phyloP scores from a whole-genome alignment of 768 basidiomycete species.

The Tricholoma matsutake region DNA sequence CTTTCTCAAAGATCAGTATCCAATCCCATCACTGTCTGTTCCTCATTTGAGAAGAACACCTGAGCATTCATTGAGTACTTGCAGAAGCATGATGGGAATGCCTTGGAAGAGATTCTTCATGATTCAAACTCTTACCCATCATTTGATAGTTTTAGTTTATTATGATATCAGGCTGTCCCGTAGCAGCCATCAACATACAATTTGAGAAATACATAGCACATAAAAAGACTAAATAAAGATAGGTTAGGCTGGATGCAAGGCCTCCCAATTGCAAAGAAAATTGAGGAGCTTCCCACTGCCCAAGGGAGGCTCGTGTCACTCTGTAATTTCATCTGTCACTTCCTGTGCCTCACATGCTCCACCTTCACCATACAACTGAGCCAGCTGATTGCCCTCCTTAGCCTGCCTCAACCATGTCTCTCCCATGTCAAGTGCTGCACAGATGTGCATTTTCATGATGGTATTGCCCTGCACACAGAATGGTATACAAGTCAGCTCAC shows the following conservation, averaged over 20 bases:
- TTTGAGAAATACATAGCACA: conserved; percentile 1
- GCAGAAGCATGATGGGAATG: conserved; percentile 9
- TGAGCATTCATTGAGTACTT: conserved; percentile 11
- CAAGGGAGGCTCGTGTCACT: neutral
- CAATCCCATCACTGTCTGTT: conserved; percentile 10
- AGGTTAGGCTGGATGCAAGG: neutral
- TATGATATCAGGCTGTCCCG: neutral
- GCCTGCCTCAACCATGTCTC: neutral
- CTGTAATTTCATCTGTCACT: neutral
- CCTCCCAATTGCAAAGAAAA: conserved; percentile 4
- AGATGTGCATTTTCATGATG: neutral
- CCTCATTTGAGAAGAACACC: conserved; percentile 9
- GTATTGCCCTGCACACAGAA: neutral
- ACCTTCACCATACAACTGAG: neutral
- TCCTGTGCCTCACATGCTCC: neutral
- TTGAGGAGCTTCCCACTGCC: conserved; percentile 1
- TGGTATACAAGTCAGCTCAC: no score
- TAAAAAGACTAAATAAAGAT: neutral
- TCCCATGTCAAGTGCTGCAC: neutral
- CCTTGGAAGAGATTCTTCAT: neutral
- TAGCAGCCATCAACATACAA: neutral
- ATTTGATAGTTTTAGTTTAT: neutral
- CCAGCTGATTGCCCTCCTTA: neutral
- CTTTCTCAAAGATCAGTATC: conserved; percentile 21
- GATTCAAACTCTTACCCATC: neutral